These are phyloP conservation scores for Lumnitzera racemosa DNA, from an alignment of 345 rosid species.

Conservation along the genomic window DNA sequence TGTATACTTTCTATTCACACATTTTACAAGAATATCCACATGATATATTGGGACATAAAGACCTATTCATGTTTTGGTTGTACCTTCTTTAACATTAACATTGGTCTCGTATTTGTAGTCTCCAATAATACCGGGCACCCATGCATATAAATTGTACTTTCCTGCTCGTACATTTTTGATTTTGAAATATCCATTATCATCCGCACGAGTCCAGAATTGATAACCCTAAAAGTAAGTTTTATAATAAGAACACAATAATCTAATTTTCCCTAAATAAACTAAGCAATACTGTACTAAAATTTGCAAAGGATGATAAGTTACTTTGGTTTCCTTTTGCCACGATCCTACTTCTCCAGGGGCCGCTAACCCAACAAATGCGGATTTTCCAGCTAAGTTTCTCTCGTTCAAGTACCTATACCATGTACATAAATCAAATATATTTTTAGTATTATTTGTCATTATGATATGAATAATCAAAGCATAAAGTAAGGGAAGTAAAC, in stretches of 20 bases:
- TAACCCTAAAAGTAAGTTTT: slow-evolving; percentile 20
- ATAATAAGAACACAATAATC: neutral
- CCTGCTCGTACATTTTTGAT: slow-evolving; percentile 37
- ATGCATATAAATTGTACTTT: slow-evolving; percentile 56
- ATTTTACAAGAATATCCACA: too few relatives aligned
- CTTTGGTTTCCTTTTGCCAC: slow-evolving; percentile 36
- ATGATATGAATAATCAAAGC: too few relatives aligned
- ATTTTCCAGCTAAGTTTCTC: neutral
- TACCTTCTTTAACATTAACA: slow-evolving; percentile 23
- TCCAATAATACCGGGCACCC: slow-evolving; percentile 61
- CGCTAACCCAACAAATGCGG: slow-evolving; percentile 38
- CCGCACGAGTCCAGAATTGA: slow-evolving; percentile 31
- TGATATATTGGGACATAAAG: too few relatives aligned
- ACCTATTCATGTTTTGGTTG: too few relatives aligned
- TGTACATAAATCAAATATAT: too few relatives aligned
- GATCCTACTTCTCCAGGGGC: slow-evolving; percentile 30
- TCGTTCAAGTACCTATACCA: slow-evolving; percentile 3
- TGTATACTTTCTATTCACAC: too few relatives aligned
- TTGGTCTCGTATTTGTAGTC: slow-evolving; percentile 36
- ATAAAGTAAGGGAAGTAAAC: neutral
- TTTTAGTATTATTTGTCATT: too few relatives aligned
- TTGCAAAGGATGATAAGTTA: neutral
- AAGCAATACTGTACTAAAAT: neutral
- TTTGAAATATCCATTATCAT: slow-evolving; percentile 34
- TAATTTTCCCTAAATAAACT: neutral